Conservation (phyloP, 1,284 basidiomycete species). For the Gomphus sp. region DNA sequence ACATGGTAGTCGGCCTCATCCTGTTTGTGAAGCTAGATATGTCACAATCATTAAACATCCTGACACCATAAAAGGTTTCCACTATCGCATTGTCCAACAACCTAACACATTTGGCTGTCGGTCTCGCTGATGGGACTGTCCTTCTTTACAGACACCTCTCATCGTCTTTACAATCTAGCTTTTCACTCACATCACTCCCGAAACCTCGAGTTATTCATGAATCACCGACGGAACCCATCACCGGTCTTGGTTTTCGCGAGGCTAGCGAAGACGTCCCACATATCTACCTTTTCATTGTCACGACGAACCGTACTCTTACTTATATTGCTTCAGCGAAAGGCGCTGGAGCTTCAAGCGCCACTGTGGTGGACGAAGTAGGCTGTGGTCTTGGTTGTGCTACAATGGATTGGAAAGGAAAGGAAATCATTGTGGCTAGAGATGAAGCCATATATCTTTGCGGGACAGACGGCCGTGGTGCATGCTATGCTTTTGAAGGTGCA, state of each 20-base stretch:
- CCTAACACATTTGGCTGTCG: constrained; percentile 84
- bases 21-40: constrained; percentile 38
- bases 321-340: constrained; percentile 75
- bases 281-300: constrained; percentile 77
- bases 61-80: constrained; percentile 47
- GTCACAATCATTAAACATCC: background rate
- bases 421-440: constrained; percentile 83
- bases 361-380: constrained; percentile 80
- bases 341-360: constrained; percentile 51
- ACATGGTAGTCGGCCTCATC: constrained; percentile 69
- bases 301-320: constrained; percentile 71
- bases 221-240: constrained; percentile 78
- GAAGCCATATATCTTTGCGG: constrained; percentile 90
- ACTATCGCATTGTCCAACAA: constrained; percentile 72
- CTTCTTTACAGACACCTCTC: constrained; percentile 86
- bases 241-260: constrained; percentile 83
- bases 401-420: constrained; percentile 61
- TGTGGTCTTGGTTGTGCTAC: constrained; percentile 77
- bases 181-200: constrained; percentile 58
- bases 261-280: constrained; percentile 40
- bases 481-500: constrained; percentile 84
- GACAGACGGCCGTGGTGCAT: constrained; percentile 75
- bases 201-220: constrained; percentile 78
- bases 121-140: constrained; percentile 91
- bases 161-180: constrained; percentile 67